phyloP scores from a whole-genome alignment of 2,329 filamentous ascomycete genomes.

The Penicillium sp. region DNA sequence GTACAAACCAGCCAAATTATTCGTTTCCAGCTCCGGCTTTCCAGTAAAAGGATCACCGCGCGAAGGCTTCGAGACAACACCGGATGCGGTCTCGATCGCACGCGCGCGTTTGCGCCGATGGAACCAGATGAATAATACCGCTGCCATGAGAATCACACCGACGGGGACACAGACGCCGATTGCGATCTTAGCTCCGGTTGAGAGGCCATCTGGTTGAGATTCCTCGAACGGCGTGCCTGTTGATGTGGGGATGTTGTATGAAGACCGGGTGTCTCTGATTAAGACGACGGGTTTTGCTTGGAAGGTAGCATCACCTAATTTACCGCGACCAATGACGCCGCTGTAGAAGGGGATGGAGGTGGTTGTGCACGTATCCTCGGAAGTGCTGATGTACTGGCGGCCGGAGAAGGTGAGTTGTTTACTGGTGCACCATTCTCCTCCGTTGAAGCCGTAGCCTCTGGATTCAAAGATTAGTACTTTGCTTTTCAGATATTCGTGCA shows the following conservation, averaged over 20 bases:
- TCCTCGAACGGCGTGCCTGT: not conserved
- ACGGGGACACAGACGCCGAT: slow-evolving; percentile 23
- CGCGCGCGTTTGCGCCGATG: slow-evolving; percentile 3
- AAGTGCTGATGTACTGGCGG: slow-evolving; percentile 1
- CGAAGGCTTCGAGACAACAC: not conserved
- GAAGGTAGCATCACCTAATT: slow-evolving; percentile 4
- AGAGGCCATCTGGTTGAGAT: slow-evolving; percentile 10
- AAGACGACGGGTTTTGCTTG: slow-evolving; percentile 10
- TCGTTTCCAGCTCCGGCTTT: too few relatives aligned
- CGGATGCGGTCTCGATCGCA: not conserved
- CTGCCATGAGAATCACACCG: slow-evolving; percentile 12
- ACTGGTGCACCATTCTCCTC: slow-evolving; percentile 4
- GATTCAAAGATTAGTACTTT: not conserved
- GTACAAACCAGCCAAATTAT: too few relatives aligned
- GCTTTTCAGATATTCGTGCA: too few relatives aligned
- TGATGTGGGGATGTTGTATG: not conserved
- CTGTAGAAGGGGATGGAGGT: slow-evolving; percentile 6
- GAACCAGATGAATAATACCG: slow-evolving; percentile 15
- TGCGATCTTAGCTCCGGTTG: slow-evolving; percentile 26
- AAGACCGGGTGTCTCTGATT: slow-evolving; percentile 6
- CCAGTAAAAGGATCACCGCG: not conserved
- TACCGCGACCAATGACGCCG: slow-evolving; percentile 2
- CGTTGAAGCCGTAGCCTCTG: slow-evolving; percentile 3
- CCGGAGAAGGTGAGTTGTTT: slow-evolving; percentile 1
- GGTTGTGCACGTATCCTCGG: slow-evolving; percentile 1